phyloP scores from a whole-genome alignment of 495 filamentous ascomycete genomes.

The Durotheca rogersii region DNA sequence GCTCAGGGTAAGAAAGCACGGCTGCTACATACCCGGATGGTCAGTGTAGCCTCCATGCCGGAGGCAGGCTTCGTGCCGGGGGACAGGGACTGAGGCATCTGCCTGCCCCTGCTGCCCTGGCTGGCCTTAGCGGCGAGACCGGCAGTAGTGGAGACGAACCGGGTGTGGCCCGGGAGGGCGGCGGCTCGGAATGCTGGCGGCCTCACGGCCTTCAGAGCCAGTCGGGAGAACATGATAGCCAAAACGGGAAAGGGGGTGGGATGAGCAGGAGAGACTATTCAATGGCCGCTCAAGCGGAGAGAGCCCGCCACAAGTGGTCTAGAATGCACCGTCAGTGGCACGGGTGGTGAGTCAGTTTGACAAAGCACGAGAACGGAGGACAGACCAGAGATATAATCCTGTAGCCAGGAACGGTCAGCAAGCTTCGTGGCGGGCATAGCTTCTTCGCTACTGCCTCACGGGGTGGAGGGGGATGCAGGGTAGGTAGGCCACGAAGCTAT shows the following conservation, averaged over 20 bases:
- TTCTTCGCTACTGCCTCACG: too few relatives aligned
- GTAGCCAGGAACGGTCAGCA: slow-evolving; percentile 39
- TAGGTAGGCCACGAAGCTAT: too few relatives aligned
- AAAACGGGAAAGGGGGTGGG: slow-evolving; percentile 21
- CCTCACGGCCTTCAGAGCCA: slow-evolving; percentile 58
- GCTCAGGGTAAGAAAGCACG: not conserved
- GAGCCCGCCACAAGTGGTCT: slow-evolving; percentile 99
- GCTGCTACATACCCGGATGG: slow-evolving; percentile 68
- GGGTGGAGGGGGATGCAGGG: too few relatives aligned
- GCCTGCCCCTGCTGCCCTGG: slow-evolving; percentile 64
- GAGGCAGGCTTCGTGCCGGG: slow-evolving; percentile 59
- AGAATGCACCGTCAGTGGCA: slow-evolving; percentile 39
- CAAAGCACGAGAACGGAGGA: too few relatives aligned
- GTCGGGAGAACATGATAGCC: slow-evolving; percentile 67
- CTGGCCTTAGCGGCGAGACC: slow-evolving; percentile 42
- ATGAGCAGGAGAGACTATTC: slow-evolving; percentile 29
- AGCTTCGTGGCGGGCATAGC: too few relatives aligned
- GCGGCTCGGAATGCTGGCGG: slow-evolving; percentile 44
- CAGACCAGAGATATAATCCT: slow-evolving; percentile 96
- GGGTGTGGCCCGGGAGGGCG: slow-evolving; percentile 42
- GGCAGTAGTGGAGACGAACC: slow-evolving; percentile 55
- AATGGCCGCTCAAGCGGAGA: slow-evolving; percentile 45
- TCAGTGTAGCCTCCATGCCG: slow-evolving; percentile 83
- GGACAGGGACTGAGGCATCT: slow-evolving; percentile 45
- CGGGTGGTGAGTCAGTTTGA: slow-evolving; percentile 47